These are phyloP conservation scores for Turritis glabra DNA, from an alignment of 345 rosid genomes.

Conservation along the genomic window DNA sequence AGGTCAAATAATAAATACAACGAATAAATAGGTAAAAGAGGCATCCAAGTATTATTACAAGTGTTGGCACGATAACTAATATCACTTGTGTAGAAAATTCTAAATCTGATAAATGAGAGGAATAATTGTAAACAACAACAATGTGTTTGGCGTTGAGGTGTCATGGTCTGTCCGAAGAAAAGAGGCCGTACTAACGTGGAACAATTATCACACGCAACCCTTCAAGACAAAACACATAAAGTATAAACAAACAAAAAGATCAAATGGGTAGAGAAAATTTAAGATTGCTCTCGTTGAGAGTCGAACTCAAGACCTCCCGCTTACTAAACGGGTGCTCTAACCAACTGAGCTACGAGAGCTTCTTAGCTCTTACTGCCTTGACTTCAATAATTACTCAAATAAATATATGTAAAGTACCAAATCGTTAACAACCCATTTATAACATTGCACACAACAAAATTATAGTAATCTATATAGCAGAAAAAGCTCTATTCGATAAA, in stretches of 20 bases:
- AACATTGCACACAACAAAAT: not conserved
- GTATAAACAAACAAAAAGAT: not conserved
- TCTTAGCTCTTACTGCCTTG: fast-evolving
- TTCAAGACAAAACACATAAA: not conserved
- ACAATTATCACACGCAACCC: slow-evolving; percentile 32
- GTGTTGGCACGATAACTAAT: not conserved
- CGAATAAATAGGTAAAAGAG: no score
- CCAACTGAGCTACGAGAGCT: slow-evolving; percentile 99
- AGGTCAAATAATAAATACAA: no score
- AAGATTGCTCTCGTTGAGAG: slow-evolving; percentile 51
- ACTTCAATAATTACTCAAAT: no score
- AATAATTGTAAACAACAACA: not conserved
- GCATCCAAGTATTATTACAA: not conserved
- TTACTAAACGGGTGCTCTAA: slow-evolving; percentile 99
- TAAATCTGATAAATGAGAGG: not conserved
- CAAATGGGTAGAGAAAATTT: not conserved
- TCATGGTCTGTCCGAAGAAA: slow-evolving; percentile 24
- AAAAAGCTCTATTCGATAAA: not conserved
- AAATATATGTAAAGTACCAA: no score
- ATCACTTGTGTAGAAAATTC: not conserved
- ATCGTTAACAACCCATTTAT: not conserved
- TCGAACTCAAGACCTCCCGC: slow-evolving; percentile 99
- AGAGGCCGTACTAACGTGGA: slow-evolving; percentile 18
- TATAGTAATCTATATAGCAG: not conserved
- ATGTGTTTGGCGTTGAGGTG: slow-evolving; percentile 7